Percentiles rank a stretch among this genome's conserved stretches.
Conservation (phyloP, 2,329 filamentous ascomycete species). For the Cryphonectria japonica region DNA sequence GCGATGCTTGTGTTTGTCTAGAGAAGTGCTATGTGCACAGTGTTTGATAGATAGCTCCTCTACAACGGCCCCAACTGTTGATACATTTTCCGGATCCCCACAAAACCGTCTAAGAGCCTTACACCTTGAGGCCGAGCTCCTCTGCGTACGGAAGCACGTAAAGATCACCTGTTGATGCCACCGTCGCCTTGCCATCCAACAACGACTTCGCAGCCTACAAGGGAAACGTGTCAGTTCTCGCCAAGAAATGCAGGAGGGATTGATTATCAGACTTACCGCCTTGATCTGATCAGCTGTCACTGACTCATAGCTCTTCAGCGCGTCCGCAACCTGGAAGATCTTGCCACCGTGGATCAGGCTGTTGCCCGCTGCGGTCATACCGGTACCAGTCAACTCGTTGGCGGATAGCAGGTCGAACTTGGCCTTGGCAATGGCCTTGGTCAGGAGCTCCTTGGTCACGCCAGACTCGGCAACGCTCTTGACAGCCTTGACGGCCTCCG, state of each 20-base stretch:
- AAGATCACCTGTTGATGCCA: conserved; percentile 89
- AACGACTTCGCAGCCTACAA: conserved; percentile 82
- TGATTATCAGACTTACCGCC: conserved; percentile 63
- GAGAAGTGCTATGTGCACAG: conserved; percentile 50
- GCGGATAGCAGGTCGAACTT: conserved; percentile 90
- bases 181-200: conserved; percentile 84
- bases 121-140: conserved; percentile 93
- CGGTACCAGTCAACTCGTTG: conserved; percentile 75
- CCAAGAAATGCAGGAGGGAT: not conserved
- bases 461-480: conserved; percentile 79
- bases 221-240: conserved; percentile 36
- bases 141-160: conserved; percentile 89
- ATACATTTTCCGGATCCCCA: conserved; percentile 43
- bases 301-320: conserved; percentile 76
- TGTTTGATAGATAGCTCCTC: conserved; percentile 40
- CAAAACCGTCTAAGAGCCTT: conserved; percentile 48
- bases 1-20: conserved; percentile 34
- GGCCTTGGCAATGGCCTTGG: conserved; percentile 89
- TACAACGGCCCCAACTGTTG: conserved; percentile 47
- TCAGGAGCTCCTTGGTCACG: conserved; percentile 81
- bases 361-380: conserved; percentile 81
- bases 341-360: conserved; percentile 81
- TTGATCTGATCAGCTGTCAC: conserved; percentile 86
- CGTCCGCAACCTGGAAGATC: conserved; percentile 80
- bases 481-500: conserved; percentile 78